Evolutionary conservation across 352 stramenopile genomes (phyloP).

Genomic region (Phytophthora ramorum): DNA sequence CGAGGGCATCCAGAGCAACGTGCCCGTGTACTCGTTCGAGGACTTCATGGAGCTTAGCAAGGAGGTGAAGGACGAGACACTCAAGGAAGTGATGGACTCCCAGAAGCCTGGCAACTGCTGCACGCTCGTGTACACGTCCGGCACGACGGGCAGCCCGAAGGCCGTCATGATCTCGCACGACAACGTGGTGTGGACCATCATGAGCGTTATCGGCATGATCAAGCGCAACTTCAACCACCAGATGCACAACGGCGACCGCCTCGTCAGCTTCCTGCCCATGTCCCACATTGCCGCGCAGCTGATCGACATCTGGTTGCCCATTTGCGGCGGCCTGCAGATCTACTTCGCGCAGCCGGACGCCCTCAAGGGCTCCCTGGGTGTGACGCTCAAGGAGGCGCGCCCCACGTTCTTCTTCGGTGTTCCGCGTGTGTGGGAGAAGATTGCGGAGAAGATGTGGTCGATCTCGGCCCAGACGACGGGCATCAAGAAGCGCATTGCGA

Average conservation of each 20-base stretch:
- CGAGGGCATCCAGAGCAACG: slow-evolving; percentile 64
- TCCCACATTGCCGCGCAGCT: slow-evolving; percentile 91
- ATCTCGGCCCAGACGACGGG: slow-evolving; percentile 87
- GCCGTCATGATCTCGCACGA: slow-evolving; percentile 97
- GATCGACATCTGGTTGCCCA: slow-evolving; percentile 87
- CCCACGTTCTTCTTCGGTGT: slow-evolving; percentile 93
- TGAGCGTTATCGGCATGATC: slow-evolving; percentile 67
- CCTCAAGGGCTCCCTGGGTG: slow-evolving; percentile 88
- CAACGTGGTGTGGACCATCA: slow-evolving; percentile 91
- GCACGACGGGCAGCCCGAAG: slow-evolving; percentile 96
- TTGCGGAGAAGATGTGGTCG: slow-evolving; percentile 91
- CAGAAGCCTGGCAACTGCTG: slow-evolving; percentile 90
- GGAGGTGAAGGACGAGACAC: slow-evolving; percentile 62
- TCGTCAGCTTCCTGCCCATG: slow-evolving; percentile 91
- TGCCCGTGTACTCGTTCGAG: slow-evolving; percentile 82
- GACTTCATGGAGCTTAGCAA: slow-evolving; percentile 83
- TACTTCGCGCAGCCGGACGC: slow-evolving; percentile 92
- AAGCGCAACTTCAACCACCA: slow-evolving; percentile 62
- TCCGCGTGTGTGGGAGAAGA: slow-evolving; percentile 94
- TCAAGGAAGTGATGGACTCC: slow-evolving; percentile 77
- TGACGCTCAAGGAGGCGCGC: slow-evolving; percentile 87
- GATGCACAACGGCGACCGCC: slow-evolving; percentile 70
- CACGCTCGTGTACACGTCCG: slow-evolving; percentile 95
- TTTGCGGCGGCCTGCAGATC: slow-evolving; percentile 68
- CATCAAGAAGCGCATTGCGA: slow-evolving; percentile 92